These are phyloP conservation scores for Mycotypha africana DNA, from an alignment of 371 early-diverging fungal genomes.

Conservation along the genomic window DNA sequence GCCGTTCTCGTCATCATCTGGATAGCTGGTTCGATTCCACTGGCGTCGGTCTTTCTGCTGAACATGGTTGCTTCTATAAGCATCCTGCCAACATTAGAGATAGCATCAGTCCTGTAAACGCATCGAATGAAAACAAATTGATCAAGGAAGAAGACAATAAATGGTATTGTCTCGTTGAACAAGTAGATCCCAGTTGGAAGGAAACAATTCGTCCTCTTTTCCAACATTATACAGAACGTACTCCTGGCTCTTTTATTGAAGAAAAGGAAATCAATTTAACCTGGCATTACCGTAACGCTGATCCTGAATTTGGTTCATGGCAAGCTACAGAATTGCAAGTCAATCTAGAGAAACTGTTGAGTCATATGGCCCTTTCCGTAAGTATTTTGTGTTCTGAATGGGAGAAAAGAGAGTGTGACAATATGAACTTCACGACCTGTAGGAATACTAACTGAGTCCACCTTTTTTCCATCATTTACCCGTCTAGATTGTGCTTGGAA, in stretches of 20 bases:
- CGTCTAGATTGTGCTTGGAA: constrained; percentile 84
- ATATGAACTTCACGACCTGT: background rate
- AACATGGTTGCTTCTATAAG: constrained; percentile 95
- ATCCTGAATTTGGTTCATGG: constrained; percentile 82
- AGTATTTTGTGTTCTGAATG: background rate
- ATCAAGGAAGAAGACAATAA: constrained; percentile 54
- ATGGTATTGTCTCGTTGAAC: constrained; percentile 87
- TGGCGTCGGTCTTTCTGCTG: constrained; percentile 88
- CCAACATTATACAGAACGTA: constrained; percentile 92
- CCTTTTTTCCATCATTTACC: too few relatives aligned
- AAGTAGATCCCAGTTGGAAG: constrained; percentile 87
- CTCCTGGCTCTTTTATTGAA: constrained; percentile 92
- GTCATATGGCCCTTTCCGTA: constrained; percentile 83
- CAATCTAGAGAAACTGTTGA: constrained; percentile 89
- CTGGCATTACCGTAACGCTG: constrained; percentile 92
- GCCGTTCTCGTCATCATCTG: constrained; percentile 77
- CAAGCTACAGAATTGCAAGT: constrained; percentile 81
- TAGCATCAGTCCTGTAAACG: constrained; percentile 28
- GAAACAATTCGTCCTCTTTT: constrained; percentile 89
- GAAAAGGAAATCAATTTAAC: constrained; percentile 86
- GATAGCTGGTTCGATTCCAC: constrained; percentile 85
- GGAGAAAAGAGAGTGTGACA: too few relatives aligned
- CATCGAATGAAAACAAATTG: constrained; percentile 56
- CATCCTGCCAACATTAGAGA: constrained; percentile 72
- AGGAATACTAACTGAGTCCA: too few relatives aligned